Evolutionary conservation across 768 basidiomycete species (phyloP).

Genomic region (Leccinum subtestaceum): DNA sequence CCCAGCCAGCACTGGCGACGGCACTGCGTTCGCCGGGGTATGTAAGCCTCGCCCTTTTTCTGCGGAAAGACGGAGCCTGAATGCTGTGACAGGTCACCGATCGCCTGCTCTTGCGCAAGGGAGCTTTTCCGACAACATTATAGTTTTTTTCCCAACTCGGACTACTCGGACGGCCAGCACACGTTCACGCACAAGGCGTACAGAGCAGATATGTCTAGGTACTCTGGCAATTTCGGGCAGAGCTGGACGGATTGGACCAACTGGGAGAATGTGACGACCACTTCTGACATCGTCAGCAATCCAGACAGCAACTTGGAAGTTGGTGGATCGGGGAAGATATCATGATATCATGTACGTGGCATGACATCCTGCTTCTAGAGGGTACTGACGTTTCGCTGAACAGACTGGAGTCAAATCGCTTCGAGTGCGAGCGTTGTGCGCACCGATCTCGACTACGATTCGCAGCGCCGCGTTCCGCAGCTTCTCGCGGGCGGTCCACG

Average conservation of each 20-base stretch:
- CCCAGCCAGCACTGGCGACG: slow-evolving; percentile 38
- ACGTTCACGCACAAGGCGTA: slow-evolving; percentile 77
- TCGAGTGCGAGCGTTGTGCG: slow-evolving; percentile 18
- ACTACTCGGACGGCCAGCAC: slow-evolving; percentile 69
- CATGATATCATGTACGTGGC: background rate
- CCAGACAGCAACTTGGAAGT: slow-evolving; percentile 39
- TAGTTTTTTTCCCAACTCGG: slow-evolving; percentile 77
- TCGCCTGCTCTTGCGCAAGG: slow-evolving; percentile 80
- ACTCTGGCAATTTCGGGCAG: slow-evolving; percentile 81
- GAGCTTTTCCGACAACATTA: slow-evolving; percentile 61
- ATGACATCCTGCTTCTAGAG: background rate
- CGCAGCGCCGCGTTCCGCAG: background rate
- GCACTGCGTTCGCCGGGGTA: slow-evolving; percentile 45
- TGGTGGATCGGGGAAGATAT: slow-evolving; percentile 48
- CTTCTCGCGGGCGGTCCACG: slow-evolving; percentile 71
- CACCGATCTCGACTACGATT: background rate
- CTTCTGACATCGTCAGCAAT: slow-evolving; percentile 49
- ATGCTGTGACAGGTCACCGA: slow-evolving; percentile 50
- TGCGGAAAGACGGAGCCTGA: background rate
- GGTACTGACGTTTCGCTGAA: background rate
- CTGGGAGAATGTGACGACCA: slow-evolving; percentile 72
- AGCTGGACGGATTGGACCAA: slow-evolving; percentile 79
- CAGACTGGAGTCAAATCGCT: slow-evolving; percentile 77
- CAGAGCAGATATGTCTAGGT: slow-evolving; percentile 86
- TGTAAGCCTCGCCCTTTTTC: slow-evolving; percentile 40